A percentile compares a stretch with the other conserved stretches of the same genome.
Evolutionary conservation across 2,329 filamentous ascomycete species (phyloP).

Genomic region (Aspergillus fijiensis): DNA sequence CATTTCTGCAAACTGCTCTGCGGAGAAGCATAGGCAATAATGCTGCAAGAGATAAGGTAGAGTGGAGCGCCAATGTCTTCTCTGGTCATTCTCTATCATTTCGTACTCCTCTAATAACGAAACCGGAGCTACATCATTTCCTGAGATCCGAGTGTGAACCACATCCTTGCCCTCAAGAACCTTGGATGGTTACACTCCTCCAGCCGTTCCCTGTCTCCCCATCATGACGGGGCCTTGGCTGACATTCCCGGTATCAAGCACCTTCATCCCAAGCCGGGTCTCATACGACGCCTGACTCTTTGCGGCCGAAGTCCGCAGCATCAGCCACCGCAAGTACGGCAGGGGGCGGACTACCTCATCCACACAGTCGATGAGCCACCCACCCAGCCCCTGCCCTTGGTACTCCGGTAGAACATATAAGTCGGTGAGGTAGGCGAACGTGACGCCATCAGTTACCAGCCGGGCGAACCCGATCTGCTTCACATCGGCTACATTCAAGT

Average conservation of each 20-base stretch:
- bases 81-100: too few species aligned
- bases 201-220: constrained; percentile 4
- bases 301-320: constrained; percentile 44
- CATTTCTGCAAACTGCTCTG: too few species aligned
- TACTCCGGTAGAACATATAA: constrained; percentile 63
- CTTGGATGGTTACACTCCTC: neutral
- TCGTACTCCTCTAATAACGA: too few species aligned
- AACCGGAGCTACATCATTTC: too few species aligned
- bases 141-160: too few species aligned
- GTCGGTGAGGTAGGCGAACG: constrained; percentile 68
- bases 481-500: constrained; percentile 16
- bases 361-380: constrained; percentile 63
- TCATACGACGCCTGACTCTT: constrained; percentile 22
- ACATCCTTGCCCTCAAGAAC: too few species aligned
- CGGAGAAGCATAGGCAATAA: too few species aligned
- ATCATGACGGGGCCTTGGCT: constrained; percentile 10
- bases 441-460: constrained; percentile 68
- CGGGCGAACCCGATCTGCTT: constrained; percentile 60
- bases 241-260: constrained; percentile 19
- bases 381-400: constrained; percentile 62
- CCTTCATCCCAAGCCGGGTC: constrained; percentile 24
- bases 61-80: too few species aligned
- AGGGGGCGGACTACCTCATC: constrained; percentile 58
- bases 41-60: too few species aligned
- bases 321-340: constrained; percentile 59